Percentiles rank a stretch among this genome's conserved stretches.
These are phyloP conservation scores for Ganoderma boninense DNA, from an alignment of 1,284 basidiomycete species.

Conservation along the genomic window DNA sequence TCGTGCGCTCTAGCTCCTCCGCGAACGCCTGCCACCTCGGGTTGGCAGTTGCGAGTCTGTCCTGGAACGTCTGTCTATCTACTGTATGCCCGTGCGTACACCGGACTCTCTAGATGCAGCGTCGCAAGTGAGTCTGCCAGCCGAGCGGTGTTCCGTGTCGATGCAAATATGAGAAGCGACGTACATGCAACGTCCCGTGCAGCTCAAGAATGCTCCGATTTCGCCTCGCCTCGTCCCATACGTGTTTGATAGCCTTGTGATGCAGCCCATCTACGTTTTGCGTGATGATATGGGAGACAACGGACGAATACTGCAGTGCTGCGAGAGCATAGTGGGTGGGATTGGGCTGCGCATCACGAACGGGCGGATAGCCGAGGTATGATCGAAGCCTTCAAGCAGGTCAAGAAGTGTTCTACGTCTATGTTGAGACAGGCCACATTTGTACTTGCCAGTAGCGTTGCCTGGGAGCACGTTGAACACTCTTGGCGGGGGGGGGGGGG, in stretches of 20 bases:
- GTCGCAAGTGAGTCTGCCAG: not conserved
- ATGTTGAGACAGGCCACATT: no score
- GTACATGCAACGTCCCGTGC: slow-evolving; percentile 88
- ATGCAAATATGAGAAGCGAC: slow-evolving; percentile 28
- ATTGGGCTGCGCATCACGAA: slow-evolving; percentile 83
- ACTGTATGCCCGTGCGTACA: slow-evolving; percentile 77
- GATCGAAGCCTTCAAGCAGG: slow-evolving; percentile 72
- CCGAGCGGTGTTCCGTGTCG: not conserved
- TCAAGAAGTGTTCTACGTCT: no score
- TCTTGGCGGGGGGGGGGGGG: not conserved
- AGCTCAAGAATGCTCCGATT: slow-evolving; percentile 77
- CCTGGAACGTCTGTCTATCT: slow-evolving; percentile 78
- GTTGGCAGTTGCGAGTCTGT: slow-evolving; percentile 74
- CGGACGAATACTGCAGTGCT: slow-evolving; percentile 76
- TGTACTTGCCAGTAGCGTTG: slow-evolving; percentile 79
- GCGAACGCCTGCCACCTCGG: slow-evolving; percentile 82
- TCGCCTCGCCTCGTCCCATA: slow-evolving; percentile 47
- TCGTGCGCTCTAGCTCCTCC: slow-evolving; percentile 71
- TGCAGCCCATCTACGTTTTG: slow-evolving; percentile 96
- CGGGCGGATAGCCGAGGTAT: slow-evolving; percentile 84
- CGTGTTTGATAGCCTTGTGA: slow-evolving; percentile 68
- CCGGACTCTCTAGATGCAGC: slow-evolving; percentile 64
- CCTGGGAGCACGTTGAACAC: slow-evolving; percentile 44
- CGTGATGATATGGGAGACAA: slow-evolving; percentile 78
- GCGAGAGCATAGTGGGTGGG: slow-evolving; percentile 88